Percentiles rank a stretch among this genome's conserved stretches.
These are phyloP conservation scores for Zygoascus sp. DNA, from an alignment of 1,139 yeast species.

Conservation along the genomic window DNA sequence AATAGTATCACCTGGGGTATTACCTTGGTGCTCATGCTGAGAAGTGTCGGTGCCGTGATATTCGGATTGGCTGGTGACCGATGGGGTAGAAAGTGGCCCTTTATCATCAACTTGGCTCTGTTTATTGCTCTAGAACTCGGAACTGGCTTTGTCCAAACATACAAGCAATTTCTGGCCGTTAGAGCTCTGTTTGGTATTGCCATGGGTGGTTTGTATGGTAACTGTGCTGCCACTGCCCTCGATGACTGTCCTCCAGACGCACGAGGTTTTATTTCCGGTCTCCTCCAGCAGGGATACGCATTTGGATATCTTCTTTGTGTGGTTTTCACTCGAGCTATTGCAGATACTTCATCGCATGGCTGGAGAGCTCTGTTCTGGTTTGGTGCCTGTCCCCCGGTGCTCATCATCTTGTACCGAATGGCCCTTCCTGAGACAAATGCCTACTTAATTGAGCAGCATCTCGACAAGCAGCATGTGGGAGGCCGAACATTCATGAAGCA, in stretches of 20 bases:
- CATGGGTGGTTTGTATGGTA: conserved; percentile 70
- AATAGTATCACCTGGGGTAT: conserved; percentile 73
- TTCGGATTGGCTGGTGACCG: conserved; percentile 65
- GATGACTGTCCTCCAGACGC: conserved; percentile 65
- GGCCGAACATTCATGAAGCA: conserved; percentile 24
- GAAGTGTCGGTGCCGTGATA: conserved; percentile 71
- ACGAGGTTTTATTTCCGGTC: conserved; percentile 57
- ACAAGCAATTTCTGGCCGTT: conserved; percentile 62
- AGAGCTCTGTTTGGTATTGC: conserved; percentile 63
- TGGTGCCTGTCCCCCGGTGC: conserved; percentile 63
- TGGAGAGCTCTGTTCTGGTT: conserved; percentile 85
- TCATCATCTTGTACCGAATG: conserved; percentile 53
- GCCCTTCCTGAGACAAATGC: conserved; percentile 57
- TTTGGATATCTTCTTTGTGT: conserved; percentile 64
- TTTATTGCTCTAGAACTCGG: conserved; percentile 63
- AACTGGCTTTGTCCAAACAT: conserved; percentile 65
- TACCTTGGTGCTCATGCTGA: conserved; percentile 70
- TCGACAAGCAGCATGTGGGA: conserved; percentile 24
- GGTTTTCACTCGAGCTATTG: conserved; percentile 57
- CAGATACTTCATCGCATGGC: conserved; percentile 46
- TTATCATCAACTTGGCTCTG: conserved; percentile 48
- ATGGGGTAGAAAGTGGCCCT: conserved; percentile 72
- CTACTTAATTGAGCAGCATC: conserved; percentile 37
- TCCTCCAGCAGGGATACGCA: conserved; percentile 70
- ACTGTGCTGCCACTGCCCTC: conserved; percentile 61